phyloP scores from a whole-genome alignment of 2,329 filamentous ascomycete species.

The Ambrosiella cleistominuta region DNA sequence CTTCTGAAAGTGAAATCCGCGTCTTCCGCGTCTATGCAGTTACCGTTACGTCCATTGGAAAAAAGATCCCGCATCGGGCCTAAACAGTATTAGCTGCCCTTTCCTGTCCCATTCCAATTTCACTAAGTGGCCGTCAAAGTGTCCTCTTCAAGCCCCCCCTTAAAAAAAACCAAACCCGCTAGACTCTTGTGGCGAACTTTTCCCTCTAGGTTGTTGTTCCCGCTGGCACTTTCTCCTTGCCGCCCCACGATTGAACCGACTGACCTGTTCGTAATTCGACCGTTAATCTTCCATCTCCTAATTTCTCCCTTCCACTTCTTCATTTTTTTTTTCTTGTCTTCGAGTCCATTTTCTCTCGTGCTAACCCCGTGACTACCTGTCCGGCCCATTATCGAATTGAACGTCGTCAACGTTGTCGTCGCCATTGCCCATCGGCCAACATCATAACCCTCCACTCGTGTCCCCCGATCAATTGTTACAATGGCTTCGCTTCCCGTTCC shows the following conservation, averaged over 20 bases:
- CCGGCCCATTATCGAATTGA: background rate
- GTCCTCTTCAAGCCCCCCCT: background rate
- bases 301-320: conserved; percentile 5
- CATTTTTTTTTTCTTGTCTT: conserved; percentile 7
- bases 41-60: background rate
- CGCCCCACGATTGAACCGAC: background rate
- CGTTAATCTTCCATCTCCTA: conserved; percentile 1
- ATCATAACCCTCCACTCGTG: background rate
- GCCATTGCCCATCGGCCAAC: background rate
- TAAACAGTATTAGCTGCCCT: background rate
- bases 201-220: background rate
- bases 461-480: conserved; percentile 2
- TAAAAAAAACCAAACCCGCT: background rate
- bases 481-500: conserved; percentile 29
- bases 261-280: background rate
- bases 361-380: conserved; percentile 1
- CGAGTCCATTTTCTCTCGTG: background rate
- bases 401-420: conserved; percentile 1
- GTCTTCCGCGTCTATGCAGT: conserved; percentile 15
- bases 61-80: conserved; percentile 2
- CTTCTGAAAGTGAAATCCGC: conserved; percentile 11
- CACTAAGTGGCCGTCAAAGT: background rate
- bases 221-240: conserved; percentile 2
- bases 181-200: background rate
- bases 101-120: background rate